Percentiles rank a stretch among this genome's conserved stretches.
Conservation (phyloP, 768 basidiomycete genomes). For the Pholiota microspora region DNA sequence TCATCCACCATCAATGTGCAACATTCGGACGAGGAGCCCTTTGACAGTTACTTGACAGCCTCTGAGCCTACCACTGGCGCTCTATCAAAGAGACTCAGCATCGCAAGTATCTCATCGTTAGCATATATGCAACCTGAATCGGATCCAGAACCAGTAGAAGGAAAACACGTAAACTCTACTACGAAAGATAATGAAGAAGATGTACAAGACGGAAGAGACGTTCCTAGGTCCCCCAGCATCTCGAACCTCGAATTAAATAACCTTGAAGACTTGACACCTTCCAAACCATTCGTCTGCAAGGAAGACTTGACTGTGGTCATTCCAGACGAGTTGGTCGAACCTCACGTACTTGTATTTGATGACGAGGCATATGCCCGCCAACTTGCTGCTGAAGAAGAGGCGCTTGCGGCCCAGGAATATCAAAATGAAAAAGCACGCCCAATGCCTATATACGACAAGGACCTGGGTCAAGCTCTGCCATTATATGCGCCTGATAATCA, state of each 20-base stretch:
- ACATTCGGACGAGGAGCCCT: background rate
- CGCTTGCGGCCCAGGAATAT: constrained; percentile 17
- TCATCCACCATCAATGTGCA: background rate
- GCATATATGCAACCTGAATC: constrained; percentile 16
- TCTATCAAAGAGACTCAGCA: constrained; percentile 11
- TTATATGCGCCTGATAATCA: background rate
- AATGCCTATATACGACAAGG: constrained; percentile 3
- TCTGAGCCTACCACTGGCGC: background rate
- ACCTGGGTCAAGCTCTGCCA: background rate
- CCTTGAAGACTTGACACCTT: background rate
- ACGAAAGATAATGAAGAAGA: background rate
- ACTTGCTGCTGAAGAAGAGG: constrained; percentile 39
- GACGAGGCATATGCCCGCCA: constrained; percentile 45
- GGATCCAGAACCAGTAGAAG: background rate
- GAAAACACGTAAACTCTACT: background rate
- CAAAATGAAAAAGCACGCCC: constrained; percentile 14
- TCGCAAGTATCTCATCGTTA: constrained; percentile 18
- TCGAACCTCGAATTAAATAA: background rate
- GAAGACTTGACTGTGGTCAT: background rate
- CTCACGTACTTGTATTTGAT: constrained; percentile 26
- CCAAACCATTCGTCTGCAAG: too few species aligned
- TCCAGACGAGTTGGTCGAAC: constrained; percentile 2
- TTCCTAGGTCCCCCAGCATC: background rate
- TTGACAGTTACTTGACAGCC: background rate
- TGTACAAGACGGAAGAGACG: background rate